phyloP scores from a whole-genome alignment of 2,329 filamentous ascomycete genomes.

The Trichoderma asperellum region DNA sequence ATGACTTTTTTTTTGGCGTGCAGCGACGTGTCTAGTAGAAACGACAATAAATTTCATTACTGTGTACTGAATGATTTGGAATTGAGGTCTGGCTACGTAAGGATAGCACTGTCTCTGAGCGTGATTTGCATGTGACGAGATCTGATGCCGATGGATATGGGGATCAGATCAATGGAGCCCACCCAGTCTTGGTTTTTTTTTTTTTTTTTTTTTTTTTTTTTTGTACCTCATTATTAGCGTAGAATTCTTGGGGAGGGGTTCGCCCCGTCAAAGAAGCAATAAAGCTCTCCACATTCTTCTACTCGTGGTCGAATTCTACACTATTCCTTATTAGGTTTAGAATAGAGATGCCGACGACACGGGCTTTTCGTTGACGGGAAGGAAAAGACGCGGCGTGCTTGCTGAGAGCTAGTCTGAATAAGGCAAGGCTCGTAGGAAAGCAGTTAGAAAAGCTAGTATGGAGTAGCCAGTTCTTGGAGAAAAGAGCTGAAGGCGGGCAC shows the following conservation, averaged over 20 bases:
- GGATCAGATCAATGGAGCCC: slow-evolving; percentile 24
- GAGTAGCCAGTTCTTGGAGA: neutral
- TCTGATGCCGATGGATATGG: slow-evolving; percentile 8
- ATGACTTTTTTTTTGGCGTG: neutral
- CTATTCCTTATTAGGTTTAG: neutral
- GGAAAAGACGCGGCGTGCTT: slow-evolving; percentile 30
- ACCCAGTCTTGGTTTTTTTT: neutral
- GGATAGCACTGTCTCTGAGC: neutral
- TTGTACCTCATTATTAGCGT: neutral
- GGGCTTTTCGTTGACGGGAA: slow-evolving; percentile 25
- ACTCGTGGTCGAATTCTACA: neutral
- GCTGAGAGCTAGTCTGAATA: neutral
- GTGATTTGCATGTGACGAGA: slow-evolving; percentile 21
- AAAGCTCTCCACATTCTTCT: slow-evolving; percentile 2
- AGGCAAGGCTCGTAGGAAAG: neutral
- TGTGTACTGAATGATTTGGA: neutral
- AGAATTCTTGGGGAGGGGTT: neutral
- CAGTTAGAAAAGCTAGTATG: neutral
- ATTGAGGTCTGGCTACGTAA: slow-evolving; percentile 11
- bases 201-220: neutral
- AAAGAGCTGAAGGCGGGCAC: neutral
- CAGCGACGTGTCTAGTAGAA: neutral
- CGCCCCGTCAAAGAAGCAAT: neutral
- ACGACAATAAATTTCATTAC: neutral
- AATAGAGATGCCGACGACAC: slow-evolving; percentile 8